Evolutionary conservation across 176 grass and related monocot genomes (phyloP), one percentile per base, ranked within the genome.

Genomic region (Secale cereale): DNA sequence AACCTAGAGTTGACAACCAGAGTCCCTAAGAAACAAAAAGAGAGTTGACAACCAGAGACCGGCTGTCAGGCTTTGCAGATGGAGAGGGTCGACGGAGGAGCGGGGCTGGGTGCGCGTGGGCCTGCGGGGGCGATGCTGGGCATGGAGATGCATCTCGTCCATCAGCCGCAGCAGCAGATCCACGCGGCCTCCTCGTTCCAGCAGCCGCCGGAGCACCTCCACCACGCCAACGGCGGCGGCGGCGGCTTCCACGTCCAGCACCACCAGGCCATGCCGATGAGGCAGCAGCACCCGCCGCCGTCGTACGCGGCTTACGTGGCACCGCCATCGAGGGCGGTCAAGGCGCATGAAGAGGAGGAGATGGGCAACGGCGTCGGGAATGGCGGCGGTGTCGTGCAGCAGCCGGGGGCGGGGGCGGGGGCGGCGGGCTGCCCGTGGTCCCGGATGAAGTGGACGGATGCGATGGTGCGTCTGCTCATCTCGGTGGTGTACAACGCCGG

Each of bases 401-500:
- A 73, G 70, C 39, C 70, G 36, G 36, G 11, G 70, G 26, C 26
- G 22, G 71, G 5, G 16, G 16, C 69, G 37, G 70, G 12, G 70
- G 41, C 32, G 17, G 64, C 3, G 8, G 88, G 10, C 31, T 93
- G 88, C 81, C 93, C 86, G 26, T 98, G 96, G 96, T 84, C 91
- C 25, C 73, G 96, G 90, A 98, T 98, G 96, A 98, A 98, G 79
- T 98, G 96, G 96, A 98, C 93, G 39, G 96, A 95, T 39, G 40
- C 31, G 74, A 98, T 95, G 96, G 96, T 98, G 67, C 85, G 89
- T 10, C 77, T 98, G 17, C 86, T 98, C 23, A 95, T 98, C 87
- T n/a, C 60, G 14, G 93, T 95, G 57, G 96, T 98, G 19, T 89
- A 95, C 78, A 78, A 61, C 78, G 81, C 92, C 14, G 93, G 93